Evolutionary conservation across 2,329 filamentous ascomycete species (phyloP).

Genomic region (Xylaria sp.): DNA sequence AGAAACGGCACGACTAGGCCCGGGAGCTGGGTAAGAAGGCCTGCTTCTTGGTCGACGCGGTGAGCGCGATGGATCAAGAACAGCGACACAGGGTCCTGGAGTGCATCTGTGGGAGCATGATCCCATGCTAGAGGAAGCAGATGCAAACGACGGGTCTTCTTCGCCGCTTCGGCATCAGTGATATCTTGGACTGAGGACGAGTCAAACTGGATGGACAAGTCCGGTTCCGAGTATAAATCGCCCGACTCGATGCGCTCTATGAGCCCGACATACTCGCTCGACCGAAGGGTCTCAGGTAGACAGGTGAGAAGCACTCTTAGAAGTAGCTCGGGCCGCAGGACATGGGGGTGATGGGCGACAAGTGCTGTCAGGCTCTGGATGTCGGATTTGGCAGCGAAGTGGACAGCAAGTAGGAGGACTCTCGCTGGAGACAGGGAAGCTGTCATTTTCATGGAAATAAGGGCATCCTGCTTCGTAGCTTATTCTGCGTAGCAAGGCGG

Average conservation of each 20-base stretch:
- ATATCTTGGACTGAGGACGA: constrained; percentile 65
- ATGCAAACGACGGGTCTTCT: constrained; percentile 70
- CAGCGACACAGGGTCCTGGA: constrained; percentile 65
- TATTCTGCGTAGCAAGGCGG: neutral
- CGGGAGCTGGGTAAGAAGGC: constrained; percentile 74
- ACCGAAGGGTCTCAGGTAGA: constrained; percentile 75
- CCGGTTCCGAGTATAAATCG: constrained; percentile 54
- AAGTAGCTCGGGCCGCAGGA: constrained; percentile 71
- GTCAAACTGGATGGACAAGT: constrained; percentile 60
- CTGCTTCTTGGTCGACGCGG: constrained; percentile 76
- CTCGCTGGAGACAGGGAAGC: constrained; percentile 70
- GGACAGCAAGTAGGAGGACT: constrained; percentile 76
- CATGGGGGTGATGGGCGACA: constrained; percentile 63
- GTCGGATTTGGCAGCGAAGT: constrained; percentile 74
- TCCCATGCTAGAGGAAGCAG: constrained; percentile 67
- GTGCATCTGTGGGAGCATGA: constrained; percentile 58
- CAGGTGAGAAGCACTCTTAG: constrained; percentile 80
- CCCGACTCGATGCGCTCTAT: constrained; percentile 66
- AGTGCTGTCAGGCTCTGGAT: constrained; percentile 70
- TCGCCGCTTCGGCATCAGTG: constrained; percentile 71
- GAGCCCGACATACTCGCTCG: constrained; percentile 70
- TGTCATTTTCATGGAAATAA: constrained; percentile 46
- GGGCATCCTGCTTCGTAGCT: constrained; percentile 26
- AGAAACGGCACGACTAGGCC: constrained; percentile 76
- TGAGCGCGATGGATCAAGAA: constrained; percentile 77